Percentiles rank a stretch among this genome's conserved stretches.
These are phyloP conservation scores for Metschnikowia matae DNA, from an alignment of 805 yeast species.

Conservation along the genomic window DNA sequence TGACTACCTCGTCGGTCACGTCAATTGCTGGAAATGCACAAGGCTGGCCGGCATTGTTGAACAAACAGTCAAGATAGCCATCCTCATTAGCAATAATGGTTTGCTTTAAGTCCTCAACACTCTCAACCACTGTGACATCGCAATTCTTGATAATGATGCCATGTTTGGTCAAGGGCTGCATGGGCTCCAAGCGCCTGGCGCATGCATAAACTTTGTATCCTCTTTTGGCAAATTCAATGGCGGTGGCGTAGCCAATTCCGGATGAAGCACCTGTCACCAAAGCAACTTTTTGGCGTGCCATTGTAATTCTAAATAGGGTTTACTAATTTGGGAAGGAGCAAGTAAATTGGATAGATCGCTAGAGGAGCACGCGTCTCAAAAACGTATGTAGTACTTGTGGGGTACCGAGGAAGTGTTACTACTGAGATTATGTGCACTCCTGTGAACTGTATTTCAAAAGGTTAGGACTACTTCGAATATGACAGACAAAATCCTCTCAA, in stretches of 20 bases:
- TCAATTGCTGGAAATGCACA: constrained; percentile 71
- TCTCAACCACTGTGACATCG: constrained; percentile 54
- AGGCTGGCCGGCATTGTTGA: constrained; percentile 75
- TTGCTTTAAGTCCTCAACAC: constrained; percentile 42
- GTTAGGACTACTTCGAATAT: no score
- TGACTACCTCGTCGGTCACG: constrained; percentile 50
- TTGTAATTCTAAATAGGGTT: neutral
- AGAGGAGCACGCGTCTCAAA: neutral
- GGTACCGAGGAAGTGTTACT: neutral
- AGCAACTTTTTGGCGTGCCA: constrained; percentile 37
- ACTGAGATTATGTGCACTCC: neutral
- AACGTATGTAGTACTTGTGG: neutral
- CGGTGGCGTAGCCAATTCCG: constrained; percentile 52
- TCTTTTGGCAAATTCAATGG: constrained; percentile 43
- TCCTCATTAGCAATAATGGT: constrained; percentile 41
- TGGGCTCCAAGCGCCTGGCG: constrained; percentile 62
- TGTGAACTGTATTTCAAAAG: neutral
- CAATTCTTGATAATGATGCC: constrained; percentile 46
- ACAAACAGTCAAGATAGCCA: constrained; percentile 54
- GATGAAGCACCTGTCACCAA: constrained; percentile 59
- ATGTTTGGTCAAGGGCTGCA: constrained; percentile 48
- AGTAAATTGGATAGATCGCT: neutral
- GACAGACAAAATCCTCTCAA: no score
- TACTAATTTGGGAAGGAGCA: neutral
- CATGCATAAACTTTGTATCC: constrained; percentile 67